Percentiles rank a stretch among this genome's conserved stretches.
Conservation (phyloP, 2,329 filamentous ascomycete species). For the Monosporascus sp. region DNA sequence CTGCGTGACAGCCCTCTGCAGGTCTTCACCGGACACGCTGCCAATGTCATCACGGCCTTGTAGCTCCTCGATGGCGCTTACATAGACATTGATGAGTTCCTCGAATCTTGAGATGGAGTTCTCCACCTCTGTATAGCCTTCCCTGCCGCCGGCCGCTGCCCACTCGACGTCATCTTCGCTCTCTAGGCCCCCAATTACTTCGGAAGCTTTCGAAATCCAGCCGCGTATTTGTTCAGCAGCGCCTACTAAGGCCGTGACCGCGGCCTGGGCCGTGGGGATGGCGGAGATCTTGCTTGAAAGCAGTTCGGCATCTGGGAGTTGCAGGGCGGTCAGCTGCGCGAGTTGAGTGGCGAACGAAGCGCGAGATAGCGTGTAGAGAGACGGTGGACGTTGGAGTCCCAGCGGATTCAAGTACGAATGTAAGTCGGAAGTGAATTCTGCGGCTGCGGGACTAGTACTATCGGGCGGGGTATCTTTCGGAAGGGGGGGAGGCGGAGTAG, state of each 20-base stretch:
- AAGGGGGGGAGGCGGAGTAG: constrained; percentile 39
- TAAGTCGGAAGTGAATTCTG: constrained; percentile 46
- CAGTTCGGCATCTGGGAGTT: constrained; percentile 78
- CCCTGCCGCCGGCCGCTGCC: constrained; percentile 82
- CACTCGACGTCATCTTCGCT: constrained; percentile 97
- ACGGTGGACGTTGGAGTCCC: constrained; percentile 66
- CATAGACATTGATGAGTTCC: constrained; percentile 84
- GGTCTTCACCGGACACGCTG: constrained; percentile 63
- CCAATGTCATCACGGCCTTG: constrained; percentile 74
- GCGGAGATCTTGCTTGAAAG: constrained; percentile 78
- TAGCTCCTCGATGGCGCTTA: constrained; percentile 87
- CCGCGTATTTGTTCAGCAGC: constrained; percentile 88
- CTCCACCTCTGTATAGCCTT: constrained; percentile 70
- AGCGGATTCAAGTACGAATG: constrained; percentile 63
- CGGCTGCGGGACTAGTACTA: constrained; percentile 25
- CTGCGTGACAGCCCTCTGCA: constrained; percentile 72
- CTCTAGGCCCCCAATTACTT: constrained; percentile 83
- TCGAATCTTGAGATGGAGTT: constrained; percentile 80
- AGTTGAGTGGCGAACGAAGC: constrained; percentile 92
- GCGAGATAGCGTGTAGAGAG: constrained; percentile 89
- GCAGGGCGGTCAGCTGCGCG: constrained; percentile 84
- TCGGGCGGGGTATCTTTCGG: constrained; percentile 51
- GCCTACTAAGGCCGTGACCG: constrained; percentile 75
- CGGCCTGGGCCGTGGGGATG: constrained; percentile 80
- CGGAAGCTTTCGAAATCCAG: constrained; percentile 90